These are phyloP conservation scores for Hyaloperonospora brassicae DNA, from an alignment of 352 stramenopile genomes.

Conservation along the genomic window DNA sequence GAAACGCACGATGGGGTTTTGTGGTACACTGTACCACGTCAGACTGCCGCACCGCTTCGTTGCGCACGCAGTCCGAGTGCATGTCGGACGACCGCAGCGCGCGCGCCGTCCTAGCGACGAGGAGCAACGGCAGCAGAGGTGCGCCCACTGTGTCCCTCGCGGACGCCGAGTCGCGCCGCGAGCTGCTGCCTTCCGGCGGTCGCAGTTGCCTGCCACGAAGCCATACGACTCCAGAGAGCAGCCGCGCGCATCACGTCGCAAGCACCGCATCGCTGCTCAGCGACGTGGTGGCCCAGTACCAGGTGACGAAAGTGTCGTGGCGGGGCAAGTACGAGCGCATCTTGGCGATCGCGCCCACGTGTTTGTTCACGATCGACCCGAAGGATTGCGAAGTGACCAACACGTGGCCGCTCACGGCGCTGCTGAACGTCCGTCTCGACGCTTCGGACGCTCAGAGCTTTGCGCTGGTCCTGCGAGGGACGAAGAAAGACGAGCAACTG, in stretches of 20 bases:
- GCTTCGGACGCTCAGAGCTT: conserved; percentile 52
- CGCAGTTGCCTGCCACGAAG: conserved; percentile 9
- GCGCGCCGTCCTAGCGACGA: conserved; percentile 10
- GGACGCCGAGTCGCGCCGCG: conserved; percentile 20
- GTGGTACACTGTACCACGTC: conserved; percentile 2
- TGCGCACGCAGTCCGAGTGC: background rate
- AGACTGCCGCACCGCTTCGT: background rate
- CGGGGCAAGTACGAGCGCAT: conserved; percentile 84
- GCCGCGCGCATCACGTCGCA: conserved; percentile 14
- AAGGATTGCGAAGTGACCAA: conserved; percentile 85
- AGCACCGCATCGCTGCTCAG: conserved; percentile 40
- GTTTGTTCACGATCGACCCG: conserved; percentile 82
- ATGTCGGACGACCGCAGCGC: conserved; percentile 4
- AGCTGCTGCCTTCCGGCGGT: conserved; percentile 4
- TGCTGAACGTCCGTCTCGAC: conserved; percentile 56
- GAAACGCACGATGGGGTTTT: background rate
- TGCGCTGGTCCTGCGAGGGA: conserved; percentile 49
- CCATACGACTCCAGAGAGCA: background rate
- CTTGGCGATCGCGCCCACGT: conserved; percentile 62
- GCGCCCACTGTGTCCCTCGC: conserved; percentile 9
- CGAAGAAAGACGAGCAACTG: conserved; percentile 79
- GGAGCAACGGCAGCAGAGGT: background rate
- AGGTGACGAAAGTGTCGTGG: conserved; percentile 79
- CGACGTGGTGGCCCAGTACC: conserved; percentile 79
- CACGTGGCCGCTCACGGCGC: conserved; percentile 61